Conservation (phyloP, 768 basidiomycete species). For the Lactarius evosmus region DNA sequence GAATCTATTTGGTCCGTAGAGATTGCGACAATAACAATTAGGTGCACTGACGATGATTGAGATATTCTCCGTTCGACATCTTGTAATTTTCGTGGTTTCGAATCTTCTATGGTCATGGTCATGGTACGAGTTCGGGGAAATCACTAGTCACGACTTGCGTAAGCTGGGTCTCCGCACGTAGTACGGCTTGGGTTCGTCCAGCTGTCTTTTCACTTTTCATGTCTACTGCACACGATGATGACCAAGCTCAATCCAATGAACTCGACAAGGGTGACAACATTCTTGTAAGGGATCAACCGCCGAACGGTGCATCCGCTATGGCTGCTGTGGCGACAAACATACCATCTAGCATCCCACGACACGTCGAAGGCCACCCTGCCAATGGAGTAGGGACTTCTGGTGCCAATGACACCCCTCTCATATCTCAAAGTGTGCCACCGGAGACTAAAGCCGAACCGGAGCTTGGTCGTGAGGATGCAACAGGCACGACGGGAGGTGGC, state of each 20-base stretch:
- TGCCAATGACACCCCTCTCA: background rate
- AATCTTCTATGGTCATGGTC: background rate
- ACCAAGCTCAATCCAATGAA: constrained; percentile 3
- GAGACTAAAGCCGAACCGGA: constrained; percentile 1
- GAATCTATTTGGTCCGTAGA: background rate
- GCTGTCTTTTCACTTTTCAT: constrained; percentile 6
- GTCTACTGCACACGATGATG: constrained; percentile 15
- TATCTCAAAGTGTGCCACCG: constrained; percentile 2
- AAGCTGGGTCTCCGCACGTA: background rate
- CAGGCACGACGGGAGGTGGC: constrained; percentile 24
- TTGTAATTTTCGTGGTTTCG: background rate
- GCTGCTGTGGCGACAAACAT: background rate
- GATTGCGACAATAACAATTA: background rate
- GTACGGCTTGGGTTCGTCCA: background rate
- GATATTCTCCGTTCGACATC: constrained; percentile 19
- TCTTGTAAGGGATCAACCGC: background rate
- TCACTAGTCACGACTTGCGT: constrained; percentile 3
- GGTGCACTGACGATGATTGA: constrained; percentile 27
- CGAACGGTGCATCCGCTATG: constrained; percentile 1
- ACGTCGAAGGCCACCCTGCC: background rate
- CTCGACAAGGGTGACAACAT: background rate
- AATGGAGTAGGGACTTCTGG: background rate
- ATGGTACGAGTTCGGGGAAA: background rate
- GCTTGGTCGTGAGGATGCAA: background rate
- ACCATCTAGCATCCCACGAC: background rate